Evolutionary conservation across 768 basidiomycete genomes (phyloP), one percentile per base, ranked within the genome.

Genomic region (Myochromella boudieri): DNA sequence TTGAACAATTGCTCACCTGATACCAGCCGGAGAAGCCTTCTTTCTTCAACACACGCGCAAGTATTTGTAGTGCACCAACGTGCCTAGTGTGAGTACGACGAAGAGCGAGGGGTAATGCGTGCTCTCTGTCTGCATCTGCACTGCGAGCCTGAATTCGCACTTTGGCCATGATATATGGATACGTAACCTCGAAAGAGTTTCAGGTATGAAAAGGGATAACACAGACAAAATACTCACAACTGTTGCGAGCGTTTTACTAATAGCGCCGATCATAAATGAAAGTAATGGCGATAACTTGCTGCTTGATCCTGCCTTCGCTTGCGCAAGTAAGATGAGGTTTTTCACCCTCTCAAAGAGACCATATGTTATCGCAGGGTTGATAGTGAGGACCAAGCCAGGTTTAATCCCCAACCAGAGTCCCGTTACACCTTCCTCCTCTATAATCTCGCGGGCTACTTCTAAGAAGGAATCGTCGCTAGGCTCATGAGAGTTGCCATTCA

Each of bases 281-380:
- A 80, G 73, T 57, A 81, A 82, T 1, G 95, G 90, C 0, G 83
- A 77, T 63, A 98, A 71, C 60, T 90, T 94, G 2, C 68, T 68
- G 6, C 60, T 64, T 0, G 69, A 57, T 3, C 70, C 73, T 7
- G 72, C 69, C 25, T 65, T 68, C 8, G 70, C 65, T 59, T 74
- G 69, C 5, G 82, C 81, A 27, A 82, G 67, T 17, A 92, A 66
- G 26, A 91, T 63, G 2, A 89, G 52, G 34, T 74, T 78, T 71
- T 97, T 97, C 46, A 97, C 74, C 33, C 97, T 81, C 69, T 98
- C 95, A 61, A 91, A 98, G 31, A 85, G 75, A 39, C 97, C 97
- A 60, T 95, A 97, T 1, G 95, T 99, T 65, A 99, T 97, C 18
- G 95, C 93, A 4, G 97, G 95, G 66, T 98, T 98, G 43, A 94